Evolutionary conservation across 1,284 basidiomycete genomes (phyloP), one percentile per base, ranked within the genome.

Genomic region (Pseudozyma pruni): DNA sequence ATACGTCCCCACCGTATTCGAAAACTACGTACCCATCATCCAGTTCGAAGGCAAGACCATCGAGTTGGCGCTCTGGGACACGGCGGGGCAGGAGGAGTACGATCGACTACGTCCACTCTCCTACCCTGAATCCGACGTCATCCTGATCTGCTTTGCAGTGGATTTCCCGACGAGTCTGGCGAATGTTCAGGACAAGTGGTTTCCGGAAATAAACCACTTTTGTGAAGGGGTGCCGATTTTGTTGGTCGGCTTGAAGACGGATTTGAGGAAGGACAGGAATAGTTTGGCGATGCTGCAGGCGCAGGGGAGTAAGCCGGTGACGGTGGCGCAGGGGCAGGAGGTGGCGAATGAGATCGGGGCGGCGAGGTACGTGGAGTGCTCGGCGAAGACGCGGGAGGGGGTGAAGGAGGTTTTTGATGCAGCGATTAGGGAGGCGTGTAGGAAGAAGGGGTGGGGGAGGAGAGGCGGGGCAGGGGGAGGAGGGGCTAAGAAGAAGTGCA

Each of bases 111-210:
- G 79, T 6, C 81, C 81, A 0, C 88, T 94, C 68, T 90, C 89
- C 56, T 94, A 94, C 84, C 92, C 92, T 29, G 92, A 94, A 85
- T 92, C 92, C 14, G 90, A 94, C 83, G 92, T 94, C 81, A 92
- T 94, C 83, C 87, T 95, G 59, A 93, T 95, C 83, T 94, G 92
- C 83, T 95, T 94, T 81, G 91, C 92, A 29, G 89, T 94, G 67
- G 93, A 95, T 85, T 92, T 90, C 52, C 93, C 93, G 20, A 91
- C 93, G 83, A 93, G 91, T 44, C 85, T 95, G 62, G 93, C 93
- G 84, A 95, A 95, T 86, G 92, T 95, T 27, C 91, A 94, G 85
- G 93, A 94, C 85, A 95, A 94, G 53, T 98, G 95, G 95, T 93
- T 90, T 83, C 94, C 94, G 25, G 95, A 99, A 85, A 92, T 98